These are phyloP conservation scores for Pythium dissotocum DNA, from an alignment of 352 stramenopile genomes.

Conservation along the genomic window DNA sequence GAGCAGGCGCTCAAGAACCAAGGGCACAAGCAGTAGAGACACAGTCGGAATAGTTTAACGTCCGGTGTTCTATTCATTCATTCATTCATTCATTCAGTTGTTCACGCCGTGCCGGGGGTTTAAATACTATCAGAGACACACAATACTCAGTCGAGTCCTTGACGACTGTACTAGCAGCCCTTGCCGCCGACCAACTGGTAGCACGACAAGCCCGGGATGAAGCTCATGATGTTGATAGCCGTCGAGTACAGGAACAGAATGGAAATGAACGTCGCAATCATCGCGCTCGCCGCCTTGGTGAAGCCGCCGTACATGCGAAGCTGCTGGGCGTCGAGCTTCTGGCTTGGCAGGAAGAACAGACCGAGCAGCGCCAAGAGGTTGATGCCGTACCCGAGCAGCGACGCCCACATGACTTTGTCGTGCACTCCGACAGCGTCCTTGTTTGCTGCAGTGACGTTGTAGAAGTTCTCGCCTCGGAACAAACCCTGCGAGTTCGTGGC, in stretches of 20 bases:
- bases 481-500: constrained; percentile 45
- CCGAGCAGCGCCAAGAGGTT: constrained; percentile 51
- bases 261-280: constrained; percentile 22
- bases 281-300: constrained; percentile 20
- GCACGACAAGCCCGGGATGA: constrained; percentile 25
- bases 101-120: background rate
- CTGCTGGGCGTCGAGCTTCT: constrained; percentile 34
- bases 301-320: constrained; percentile 33
- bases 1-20: constrained; percentile 24
- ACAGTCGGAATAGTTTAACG: background rate
- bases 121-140: constrained; percentile 17
- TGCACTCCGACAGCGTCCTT: constrained; percentile 31
- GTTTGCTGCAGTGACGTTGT: constrained; percentile 23
- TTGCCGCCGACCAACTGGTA: constrained; percentile 19
- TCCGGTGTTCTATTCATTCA: background rate
- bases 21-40: constrained; percentile 2
- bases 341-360: constrained; percentile 33
- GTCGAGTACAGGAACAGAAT: constrained; percentile 28
- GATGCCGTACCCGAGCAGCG: constrained; percentile 49
- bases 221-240: constrained; percentile 35
- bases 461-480: constrained; percentile 51
- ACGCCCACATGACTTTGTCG: constrained; percentile 44
- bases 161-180: constrained; percentile 13
- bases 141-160: background rate
- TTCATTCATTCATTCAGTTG: background rate